Base-by-base conservation (phyloP, 768 basidiomycete genomes). In the Hydnomerulius pinastri region DNA sequence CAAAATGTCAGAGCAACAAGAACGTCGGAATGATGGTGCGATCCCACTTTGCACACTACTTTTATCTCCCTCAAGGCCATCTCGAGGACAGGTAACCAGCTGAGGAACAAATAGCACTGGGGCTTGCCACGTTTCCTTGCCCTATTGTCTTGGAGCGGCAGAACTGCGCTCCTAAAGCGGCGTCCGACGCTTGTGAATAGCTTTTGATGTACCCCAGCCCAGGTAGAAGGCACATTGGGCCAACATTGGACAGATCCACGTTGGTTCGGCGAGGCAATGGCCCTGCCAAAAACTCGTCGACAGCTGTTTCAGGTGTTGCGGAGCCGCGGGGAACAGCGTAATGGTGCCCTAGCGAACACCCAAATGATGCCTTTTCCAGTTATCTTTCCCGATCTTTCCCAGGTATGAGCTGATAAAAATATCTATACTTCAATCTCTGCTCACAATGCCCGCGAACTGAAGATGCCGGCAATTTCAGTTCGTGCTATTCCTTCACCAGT, bases 101-200 rank as follows among this genome's bases (percentile, higher is more conserved):
- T 53, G 42, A 46, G 49, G 41, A 55, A 55, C 49, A 51, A 57
- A 50, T 55, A 46, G 43, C 51, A 28, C 48, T 47, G 52, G 20
- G 44, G 40, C 35, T 35, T 51, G 54, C 54, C 56, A 55, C 56
- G 56, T 57, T 54, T 28, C 29, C 23, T 48, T 25, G 10, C 30
- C 41, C 47, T 57, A 57, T 57, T 57, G 56, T 57, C 45, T 45
- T 48, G 41, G 33, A 23, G 41, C 42, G 52, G 51, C 13, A 25
- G 27, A 40, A 38, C 50, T 62, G 58, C 59, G 68, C 63, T 56
- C 53, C 54, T 66, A 67, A 61, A 54, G 61, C 64, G 65, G 66
- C 46, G 27, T 54, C 41, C 33, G 18, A 17, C 35, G 35, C 28
- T 39, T 29, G 37, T 37, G 37, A 53, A 52, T 17, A 29, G 17